These are phyloP conservation scores for Phaeodactylum tricornutum DNA, from an alignment of 108 stramenopile species.

Conservation along the genomic window DNA sequence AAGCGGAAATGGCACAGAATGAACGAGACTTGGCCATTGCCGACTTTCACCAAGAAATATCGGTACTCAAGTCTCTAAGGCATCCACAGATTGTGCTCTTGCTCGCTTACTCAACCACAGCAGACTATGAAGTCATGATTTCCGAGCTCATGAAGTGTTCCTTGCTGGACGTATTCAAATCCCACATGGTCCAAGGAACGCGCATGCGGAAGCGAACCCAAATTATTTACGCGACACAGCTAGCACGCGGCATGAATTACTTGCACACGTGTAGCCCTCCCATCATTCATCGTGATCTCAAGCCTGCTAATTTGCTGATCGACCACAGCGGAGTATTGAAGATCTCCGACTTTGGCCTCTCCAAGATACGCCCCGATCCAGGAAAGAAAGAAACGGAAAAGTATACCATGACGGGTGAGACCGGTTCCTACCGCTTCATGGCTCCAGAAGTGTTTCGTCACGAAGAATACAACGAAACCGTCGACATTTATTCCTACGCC, in stretches of 20 bases:
- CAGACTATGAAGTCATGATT: conserved; percentile 72
- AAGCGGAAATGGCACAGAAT: conserved; percentile 24
- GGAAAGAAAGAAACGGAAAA: conserved; percentile 39
- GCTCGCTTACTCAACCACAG: conserved; percentile 68
- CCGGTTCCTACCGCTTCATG: conserved; percentile 83
- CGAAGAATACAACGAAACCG: conserved; percentile 79
- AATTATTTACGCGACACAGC: conserved; percentile 65
- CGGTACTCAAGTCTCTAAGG: conserved; percentile 59
- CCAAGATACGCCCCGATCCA: conserved; percentile 75
- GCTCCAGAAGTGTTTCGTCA: conserved; percentile 84
- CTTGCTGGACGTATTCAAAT: conserved; percentile 68
- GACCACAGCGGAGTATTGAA: conserved; percentile 84
- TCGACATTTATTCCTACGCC: conserved; percentile 85
- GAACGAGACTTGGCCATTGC: conserved; percentile 51
- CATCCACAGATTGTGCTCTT: conserved; percentile 82
- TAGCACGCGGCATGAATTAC: conserved; percentile 86
- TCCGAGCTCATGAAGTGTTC: conserved; percentile 83
- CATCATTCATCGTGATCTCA: conserved; percentile 89
- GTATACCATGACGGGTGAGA: conserved; percentile 82
- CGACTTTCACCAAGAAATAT: conserved; percentile 73
- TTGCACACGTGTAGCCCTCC: conserved; percentile 83
- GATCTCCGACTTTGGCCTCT: conserved; percentile 94
- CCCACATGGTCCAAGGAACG: conserved; percentile 59
- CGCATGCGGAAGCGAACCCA: conserved; percentile 51
- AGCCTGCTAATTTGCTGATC: conserved; percentile 78